Evolutionary conservation across 495 filamentous ascomycete genomes (phyloP).

Genomic region (Aspergillus egyptiacus): DNA sequence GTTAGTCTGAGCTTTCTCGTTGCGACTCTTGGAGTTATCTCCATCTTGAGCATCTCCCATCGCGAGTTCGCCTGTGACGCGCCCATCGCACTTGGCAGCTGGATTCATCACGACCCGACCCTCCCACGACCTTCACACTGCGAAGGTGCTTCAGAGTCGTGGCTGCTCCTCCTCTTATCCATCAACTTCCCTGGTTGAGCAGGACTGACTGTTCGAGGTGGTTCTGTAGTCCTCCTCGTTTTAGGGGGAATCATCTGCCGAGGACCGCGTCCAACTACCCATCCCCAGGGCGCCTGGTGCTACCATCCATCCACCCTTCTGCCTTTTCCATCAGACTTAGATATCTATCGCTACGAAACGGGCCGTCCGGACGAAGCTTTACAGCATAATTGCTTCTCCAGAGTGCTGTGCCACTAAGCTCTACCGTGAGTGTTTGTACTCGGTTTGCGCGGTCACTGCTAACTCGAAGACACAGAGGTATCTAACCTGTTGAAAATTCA

Average conservation of each 20-base stretch:
- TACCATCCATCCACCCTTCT: background rate
- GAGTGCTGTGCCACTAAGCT: background rate
- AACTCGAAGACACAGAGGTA: constrained; percentile 1
- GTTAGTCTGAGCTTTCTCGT: background rate
- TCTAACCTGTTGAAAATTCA: background rate
- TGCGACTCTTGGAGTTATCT: background rate
- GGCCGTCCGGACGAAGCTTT: background rate
- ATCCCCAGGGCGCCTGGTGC: background rate
- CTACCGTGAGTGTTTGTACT: background rate
- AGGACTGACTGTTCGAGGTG: background rate
- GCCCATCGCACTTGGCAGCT: background rate
- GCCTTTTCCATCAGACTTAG: background rate
- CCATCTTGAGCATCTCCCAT: background rate
- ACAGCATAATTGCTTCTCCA: background rate
- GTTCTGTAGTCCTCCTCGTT: constrained; percentile 12
- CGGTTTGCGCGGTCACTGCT: background rate
- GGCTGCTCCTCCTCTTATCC: background rate
- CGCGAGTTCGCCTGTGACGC: background rate
- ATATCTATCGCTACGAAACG: background rate
- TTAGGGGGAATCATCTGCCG: constrained; percentile 10
- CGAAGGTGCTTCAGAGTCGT: background rate
- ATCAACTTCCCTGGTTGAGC: background rate
- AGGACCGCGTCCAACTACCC: constrained; percentile 8
- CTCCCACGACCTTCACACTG: background rate
- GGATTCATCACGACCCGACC: background rate